A percentile compares a stretch with the other conserved stretches of the same genome.
Conservation (phyloP, 2,329 filamentous ascomycete species). For the Monosporascus sp. region DNA sequence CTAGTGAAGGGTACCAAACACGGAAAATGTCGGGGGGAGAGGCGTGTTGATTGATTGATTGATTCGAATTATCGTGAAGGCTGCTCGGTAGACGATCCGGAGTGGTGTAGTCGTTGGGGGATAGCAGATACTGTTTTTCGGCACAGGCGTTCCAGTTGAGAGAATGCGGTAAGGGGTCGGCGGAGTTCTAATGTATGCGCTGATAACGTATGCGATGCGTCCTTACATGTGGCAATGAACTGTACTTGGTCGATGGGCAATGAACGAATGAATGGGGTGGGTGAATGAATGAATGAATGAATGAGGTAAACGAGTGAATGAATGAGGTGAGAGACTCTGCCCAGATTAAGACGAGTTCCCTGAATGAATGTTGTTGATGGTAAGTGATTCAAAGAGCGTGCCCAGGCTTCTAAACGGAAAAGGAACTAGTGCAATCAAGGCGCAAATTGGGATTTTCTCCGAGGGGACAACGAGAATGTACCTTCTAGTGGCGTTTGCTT, state of each 20-base stretch:
- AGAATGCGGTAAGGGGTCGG: neutral
- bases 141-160: conserved; percentile 6
- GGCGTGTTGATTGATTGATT: conserved; percentile 8
- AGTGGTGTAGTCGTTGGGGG: conserved; percentile 1
- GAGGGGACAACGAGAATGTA: no score
- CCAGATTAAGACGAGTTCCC: no score
- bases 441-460: no score
- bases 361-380: neutral
- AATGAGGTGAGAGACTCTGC: neutral
- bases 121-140: conserved; percentile 4
- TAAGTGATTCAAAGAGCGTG: no score
- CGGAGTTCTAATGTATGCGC: no score
- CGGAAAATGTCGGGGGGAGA: conserved; percentile 11
- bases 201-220: neutral
- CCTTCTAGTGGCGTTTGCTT: no score
- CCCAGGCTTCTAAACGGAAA: no score
- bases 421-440: no score
- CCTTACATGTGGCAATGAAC: no score
- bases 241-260: neutral
- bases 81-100: conserved; percentile 8
- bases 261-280: conserved; percentile 1
- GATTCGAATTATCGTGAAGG: conserved; percentile 7
- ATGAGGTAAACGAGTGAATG: neutral
- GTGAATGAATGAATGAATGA: neutral
- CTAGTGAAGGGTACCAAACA: conserved; percentile 8